Percentiles rank a stretch among this genome's conserved stretches.
Evolutionary conservation across 345 rosid genomes (phyloP).

Genomic region (Arabis alpina): DNA sequence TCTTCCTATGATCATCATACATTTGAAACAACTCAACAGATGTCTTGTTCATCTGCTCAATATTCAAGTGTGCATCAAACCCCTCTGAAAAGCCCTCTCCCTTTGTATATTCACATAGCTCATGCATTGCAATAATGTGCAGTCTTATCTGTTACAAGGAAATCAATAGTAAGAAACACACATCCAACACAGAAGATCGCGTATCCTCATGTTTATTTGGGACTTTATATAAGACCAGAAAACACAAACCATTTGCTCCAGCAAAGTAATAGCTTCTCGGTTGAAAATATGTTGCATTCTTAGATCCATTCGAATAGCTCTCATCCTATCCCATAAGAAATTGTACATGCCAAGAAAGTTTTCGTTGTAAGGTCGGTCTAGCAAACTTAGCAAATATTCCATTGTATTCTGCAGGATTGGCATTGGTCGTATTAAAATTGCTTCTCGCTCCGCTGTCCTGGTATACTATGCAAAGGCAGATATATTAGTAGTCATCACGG

Average conservation of each 20-base stretch:
- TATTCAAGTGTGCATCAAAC: conserved; percentile 97
- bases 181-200: conserved; percentile 17
- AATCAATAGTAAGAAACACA: conserved; percentile 37
- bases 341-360: conserved; percentile 86
- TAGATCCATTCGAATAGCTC: conserved; percentile 95
- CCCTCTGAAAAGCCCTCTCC: conserved; percentile 99
- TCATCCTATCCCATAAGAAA: conserved; percentile 99
- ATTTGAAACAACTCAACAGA: conserved; percentile 95
- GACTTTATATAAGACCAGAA: conserved; percentile 8
- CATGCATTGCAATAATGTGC: conserved; percentile 96
- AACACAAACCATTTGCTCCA: conserved; percentile 90
- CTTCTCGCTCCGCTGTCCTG: conserved; percentile 97
- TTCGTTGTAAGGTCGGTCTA: conserved; percentile 83
- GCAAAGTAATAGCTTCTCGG: conserved; percentile 75
- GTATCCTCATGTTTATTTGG: conserved; percentile 1
- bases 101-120: conserved; percentile 86
- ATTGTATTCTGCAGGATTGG: conserved; percentile 79
- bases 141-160: conserved; percentile 80
- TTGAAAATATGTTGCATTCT: conserved; percentile 97
- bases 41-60: conserved; percentile 99
- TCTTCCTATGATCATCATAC: conserved; percentile 98
- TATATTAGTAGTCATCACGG: conserved; percentile 38
- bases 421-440: conserved; percentile 87
- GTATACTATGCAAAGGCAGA: conserved; percentile 61
- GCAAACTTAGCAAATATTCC: conserved; percentile 77